phyloP scores from a whole-genome alignment of 1,139 yeast species.

The Pichia sp. region DNA sequence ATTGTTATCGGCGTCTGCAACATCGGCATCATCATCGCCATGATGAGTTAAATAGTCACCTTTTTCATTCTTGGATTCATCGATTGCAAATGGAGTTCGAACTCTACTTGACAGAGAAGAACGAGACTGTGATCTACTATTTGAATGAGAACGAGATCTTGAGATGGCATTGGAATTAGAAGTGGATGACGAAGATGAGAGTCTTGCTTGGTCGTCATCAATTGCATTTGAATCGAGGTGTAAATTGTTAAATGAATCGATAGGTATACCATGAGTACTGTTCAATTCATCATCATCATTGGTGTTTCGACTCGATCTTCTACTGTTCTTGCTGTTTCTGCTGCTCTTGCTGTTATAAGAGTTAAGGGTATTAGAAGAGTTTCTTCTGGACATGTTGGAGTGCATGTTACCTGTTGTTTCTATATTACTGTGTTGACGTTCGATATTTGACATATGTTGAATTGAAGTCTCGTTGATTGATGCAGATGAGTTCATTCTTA shows the following conservation, averaged over 20 bases:
- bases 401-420: neutral
- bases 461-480: constrained; percentile 23
- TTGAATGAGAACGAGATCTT: constrained; percentile 7
- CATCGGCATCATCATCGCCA: too few species aligned
- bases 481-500: constrained; percentile 36
- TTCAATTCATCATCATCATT: neutral
- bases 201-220: neutral
- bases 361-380: constrained; percentile 18
- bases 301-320: constrained; percentile 3
- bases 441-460: constrained; percentile 16
- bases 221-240: neutral
- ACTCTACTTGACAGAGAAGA: constrained; percentile 11
- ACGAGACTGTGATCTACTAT: constrained; percentile 2
- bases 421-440: constrained; percentile 16
- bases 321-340: constrained; percentile 7
- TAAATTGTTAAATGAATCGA: constrained; percentile 12
- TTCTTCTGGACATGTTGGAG: constrained; percentile 17
- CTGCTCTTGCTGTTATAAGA: constrained; percentile 13
- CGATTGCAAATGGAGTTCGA: constrained; percentile 8
- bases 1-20: neutral
- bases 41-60: neutral
- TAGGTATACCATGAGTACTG: constrained; percentile 17
- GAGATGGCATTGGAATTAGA: neutral
- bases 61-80: neutral
- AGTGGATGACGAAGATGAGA: neutral